Evolutionary conservation across 2,329 filamentous ascomycete species (phyloP), one percentile per base, ranked within the genome.

Genomic region (Cercospora brassicicola): DNA sequence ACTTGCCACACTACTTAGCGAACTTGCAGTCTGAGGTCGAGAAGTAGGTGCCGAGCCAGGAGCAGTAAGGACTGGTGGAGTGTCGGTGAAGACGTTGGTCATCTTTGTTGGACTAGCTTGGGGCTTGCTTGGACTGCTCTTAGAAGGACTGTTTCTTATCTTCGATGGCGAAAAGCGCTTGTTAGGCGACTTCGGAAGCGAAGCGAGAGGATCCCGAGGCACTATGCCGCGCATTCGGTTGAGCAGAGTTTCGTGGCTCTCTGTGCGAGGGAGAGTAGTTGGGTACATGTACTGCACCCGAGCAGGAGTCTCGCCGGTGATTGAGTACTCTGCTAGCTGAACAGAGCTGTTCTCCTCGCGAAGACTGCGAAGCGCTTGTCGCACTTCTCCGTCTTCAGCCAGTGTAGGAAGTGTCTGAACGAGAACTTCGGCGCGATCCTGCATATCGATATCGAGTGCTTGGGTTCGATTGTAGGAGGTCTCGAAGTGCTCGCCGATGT

Each of bases 241-340:
- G 11, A 89, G 81, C 30, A 90, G 80, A 11, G 79, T 81, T 11
- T 89, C 86, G 74, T 89, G 87, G 0, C 81, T 75, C 74, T 88
- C 86, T 0, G 95, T 98, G 28, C 89, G 88, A 3, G 95, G 95
- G 1, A 99, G 84, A 2, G 86, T 83, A 1, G 87, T 91, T 0
- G 93, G 91, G 76, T 92, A 97, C n/a, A 88, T 84, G 79, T 98
- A 99, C 62, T 88, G 84, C 31, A 85, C 83, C 81, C 94, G 95
- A 76, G 91, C 88, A 0, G 95, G 95, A 0, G 95, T 98, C 57
- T 90, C 85, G 62, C 95, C 94, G 0, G 95, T 98, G 0, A 91
- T 87, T 42, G 88, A 84, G 78, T 98, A 98, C 77, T 97, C 93
- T 63, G 89, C 85, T 62, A 98, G 84, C 4, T 84, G 80, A 1